phyloP scores from a whole-genome alignment of 1,284 basidiomycete genomes.

The Malassezia slooffiae region DNA sequence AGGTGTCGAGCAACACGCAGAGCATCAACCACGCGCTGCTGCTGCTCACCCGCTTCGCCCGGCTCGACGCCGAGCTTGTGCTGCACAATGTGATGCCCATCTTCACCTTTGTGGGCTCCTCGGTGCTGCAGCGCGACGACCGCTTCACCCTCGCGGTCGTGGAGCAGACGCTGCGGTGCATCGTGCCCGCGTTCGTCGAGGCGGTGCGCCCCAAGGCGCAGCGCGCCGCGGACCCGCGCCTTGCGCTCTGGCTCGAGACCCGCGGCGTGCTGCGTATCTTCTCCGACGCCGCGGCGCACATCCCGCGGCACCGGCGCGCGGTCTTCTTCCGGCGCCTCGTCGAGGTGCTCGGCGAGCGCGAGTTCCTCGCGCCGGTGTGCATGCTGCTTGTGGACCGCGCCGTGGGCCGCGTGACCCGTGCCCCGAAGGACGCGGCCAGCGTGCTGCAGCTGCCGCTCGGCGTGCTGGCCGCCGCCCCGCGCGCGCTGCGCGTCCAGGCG shows the following conservation, averaged over 20 bases:
- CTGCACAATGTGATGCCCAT: constrained; percentile 95
- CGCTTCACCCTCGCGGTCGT: constrained; percentile 88
- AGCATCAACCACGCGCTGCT: constrained; percentile 86
- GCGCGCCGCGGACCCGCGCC: constrained; percentile 14
- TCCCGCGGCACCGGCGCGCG: constrained; percentile 73
- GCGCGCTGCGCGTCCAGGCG: constrained; percentile 53
- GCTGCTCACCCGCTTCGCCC: constrained; percentile 73
- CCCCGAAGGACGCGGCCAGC: constrained; percentile 49
- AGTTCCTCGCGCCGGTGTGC: constrained; percentile 71
- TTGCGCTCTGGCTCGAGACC: constrained; percentile 33
- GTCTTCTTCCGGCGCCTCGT: constrained; percentile 88
- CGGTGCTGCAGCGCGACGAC: constrained; percentile 90
- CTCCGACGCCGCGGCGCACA: constrained; percentile 72
- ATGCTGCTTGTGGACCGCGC: constrained; percentile 77
- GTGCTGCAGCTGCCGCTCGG: constrained; percentile 59
- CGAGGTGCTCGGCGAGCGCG: constrained; percentile 65
- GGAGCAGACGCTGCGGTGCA: constrained; percentile 84
- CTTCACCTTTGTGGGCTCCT: constrained; percentile 97
- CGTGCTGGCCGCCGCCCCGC: constrained; percentile 53
- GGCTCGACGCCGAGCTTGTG: constrained; percentile 76
- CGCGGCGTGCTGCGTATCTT: constrained; percentile 68
- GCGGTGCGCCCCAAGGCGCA: constrained; percentile 55
- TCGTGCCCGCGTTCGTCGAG: constrained; percentile 80
- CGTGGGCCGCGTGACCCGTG: constrained; percentile 61
- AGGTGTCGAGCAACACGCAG: constrained; percentile 69